These are phyloP conservation scores for Hortiboletus flavorubellus DNA, from an alignment of 768 basidiomycete genomes.

Conservation along the genomic window DNA sequence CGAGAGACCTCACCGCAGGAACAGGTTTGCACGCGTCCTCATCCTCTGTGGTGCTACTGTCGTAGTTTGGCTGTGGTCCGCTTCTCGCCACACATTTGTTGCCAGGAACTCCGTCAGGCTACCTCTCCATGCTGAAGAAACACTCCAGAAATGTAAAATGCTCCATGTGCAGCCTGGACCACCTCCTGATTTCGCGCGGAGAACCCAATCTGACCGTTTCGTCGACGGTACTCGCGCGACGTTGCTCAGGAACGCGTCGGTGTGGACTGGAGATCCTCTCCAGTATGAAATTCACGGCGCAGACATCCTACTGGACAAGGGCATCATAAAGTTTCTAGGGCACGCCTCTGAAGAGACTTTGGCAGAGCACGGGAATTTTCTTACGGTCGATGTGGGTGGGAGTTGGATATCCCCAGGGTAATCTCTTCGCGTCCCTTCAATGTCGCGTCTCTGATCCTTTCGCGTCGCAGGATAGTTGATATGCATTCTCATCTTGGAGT, in stretches of 20 bases:
- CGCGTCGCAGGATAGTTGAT: conserved; percentile 47
- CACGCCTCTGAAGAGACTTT: conserved; percentile 41
- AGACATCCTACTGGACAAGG: conserved; percentile 40
- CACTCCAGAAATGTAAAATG: conserved; percentile 33
- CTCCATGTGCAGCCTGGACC: conserved; percentile 38
- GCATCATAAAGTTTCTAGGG: conserved; percentile 35
- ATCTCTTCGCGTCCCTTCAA: conserved; percentile 20
- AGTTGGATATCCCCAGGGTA: conserved; percentile 72
- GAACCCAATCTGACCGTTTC: conserved; percentile 38
- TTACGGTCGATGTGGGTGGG: conserved; percentile 56
- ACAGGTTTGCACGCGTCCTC: conserved; percentile 13
- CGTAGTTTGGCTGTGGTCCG: conserved; percentile 19
- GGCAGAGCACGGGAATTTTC: conserved; percentile 41
- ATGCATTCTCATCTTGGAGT: conserved; percentile 82
- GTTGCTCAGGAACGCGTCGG: conserved; percentile 45
- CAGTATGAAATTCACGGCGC: conserved; percentile 36
- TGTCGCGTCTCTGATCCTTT: conserved; percentile 34
- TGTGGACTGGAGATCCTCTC: conserved; percentile 48
- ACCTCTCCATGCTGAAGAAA: conserved; percentile 29
- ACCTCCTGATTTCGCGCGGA: conserved; percentile 30
- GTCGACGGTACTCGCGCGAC: conserved; percentile 37
- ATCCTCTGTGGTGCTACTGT: conserved; percentile 15
- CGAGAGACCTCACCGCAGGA: conserved; percentile 6
- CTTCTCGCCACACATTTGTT: conserved; percentile 11
- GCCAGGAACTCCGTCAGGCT: conserved; percentile 16